These are phyloP conservation scores for Gracilaria caudata DNA, from an alignment of 23 red algal species.

Conservation along the genomic window DNA sequence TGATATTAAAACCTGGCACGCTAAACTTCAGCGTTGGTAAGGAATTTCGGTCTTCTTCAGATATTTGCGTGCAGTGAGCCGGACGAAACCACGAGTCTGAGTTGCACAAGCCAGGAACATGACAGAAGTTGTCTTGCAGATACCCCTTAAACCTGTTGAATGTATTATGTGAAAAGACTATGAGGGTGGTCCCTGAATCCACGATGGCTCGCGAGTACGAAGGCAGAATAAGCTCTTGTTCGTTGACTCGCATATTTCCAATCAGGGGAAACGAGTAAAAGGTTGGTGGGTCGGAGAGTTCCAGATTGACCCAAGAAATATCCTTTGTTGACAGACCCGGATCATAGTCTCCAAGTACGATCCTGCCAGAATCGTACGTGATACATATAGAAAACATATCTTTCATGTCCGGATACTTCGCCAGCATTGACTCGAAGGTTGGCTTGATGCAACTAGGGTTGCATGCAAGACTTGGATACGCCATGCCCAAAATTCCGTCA, in stretches of 20 bases:
- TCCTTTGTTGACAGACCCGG: constrained; percentile 36
- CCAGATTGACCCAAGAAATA: constrained; percentile 73
- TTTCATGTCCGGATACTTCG: constrained; percentile 58
- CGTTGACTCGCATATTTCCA: constrained; percentile 60
- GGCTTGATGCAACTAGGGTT: constrained; percentile 91
- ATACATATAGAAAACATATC: constrained; percentile 88
- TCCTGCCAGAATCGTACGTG: constrained; percentile 74
- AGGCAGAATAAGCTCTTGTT: constrained; percentile 46
- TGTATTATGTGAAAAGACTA: constrained; percentile 72
- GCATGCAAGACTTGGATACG: constrained; percentile 84
- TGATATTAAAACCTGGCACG: constrained; percentile 66
- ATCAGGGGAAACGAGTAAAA: constrained; percentile 71
- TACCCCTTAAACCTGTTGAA: constrained; percentile 77
- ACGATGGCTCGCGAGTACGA: constrained; percentile 70
- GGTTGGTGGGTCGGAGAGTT: constrained; percentile 64
- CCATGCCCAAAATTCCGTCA: constrained; percentile 93
- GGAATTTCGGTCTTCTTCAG: constrained; percentile 50
- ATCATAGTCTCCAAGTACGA: constrained; percentile 90
- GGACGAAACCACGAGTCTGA: constrained; percentile 75
- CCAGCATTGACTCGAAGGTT: constrained; percentile 87
- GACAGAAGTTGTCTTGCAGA: constrained; percentile 81
- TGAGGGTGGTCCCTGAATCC: constrained; percentile 92
- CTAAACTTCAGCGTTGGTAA: constrained; percentile 68
- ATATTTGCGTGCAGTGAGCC: constrained; percentile 69
- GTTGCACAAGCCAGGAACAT: constrained; percentile 72